Percentiles rank a stretch among this genome's conserved stretches.
These are phyloP conservation scores for Halophytophthora polymorphica DNA, from an alignment of 352 stramenopile genomes.

Conservation along the genomic window DNA sequence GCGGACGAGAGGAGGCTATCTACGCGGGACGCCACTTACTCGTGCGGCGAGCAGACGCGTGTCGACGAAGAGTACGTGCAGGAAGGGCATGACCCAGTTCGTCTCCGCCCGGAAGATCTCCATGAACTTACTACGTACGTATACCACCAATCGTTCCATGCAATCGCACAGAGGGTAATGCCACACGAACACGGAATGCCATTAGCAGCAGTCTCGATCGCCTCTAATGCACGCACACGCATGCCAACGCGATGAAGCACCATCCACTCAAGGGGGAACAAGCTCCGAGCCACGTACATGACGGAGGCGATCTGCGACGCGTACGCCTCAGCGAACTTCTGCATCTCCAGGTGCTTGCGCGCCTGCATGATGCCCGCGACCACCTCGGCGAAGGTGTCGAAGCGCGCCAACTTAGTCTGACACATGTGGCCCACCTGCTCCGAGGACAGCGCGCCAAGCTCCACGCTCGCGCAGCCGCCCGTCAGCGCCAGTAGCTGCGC, in stretches of 20 bases:
- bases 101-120: slow-evolving; percentile 80
- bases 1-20: no score
- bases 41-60: slow-evolving; percentile 65
- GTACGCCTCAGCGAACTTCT: slow-evolving; percentile 57
- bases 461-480: slow-evolving; percentile 23
- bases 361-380: slow-evolving; percentile 58
- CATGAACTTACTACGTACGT: slow-evolving; percentile 71
- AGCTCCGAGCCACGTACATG: slow-evolving; percentile 39
- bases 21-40: slow-evolving; percentile 18
- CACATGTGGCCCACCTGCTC: slow-evolving; percentile 56
- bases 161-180: slow-evolving; percentile 1
- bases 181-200: not conserved
- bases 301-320: slow-evolving; percentile 61
- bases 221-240: not conserved
- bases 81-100: slow-evolving; percentile 83
- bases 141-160: not conserved
- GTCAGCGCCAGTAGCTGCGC: slow-evolving; percentile 53
- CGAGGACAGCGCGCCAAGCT: slow-evolving; percentile 40
- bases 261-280: not conserved
- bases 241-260: not conserved
- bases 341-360: slow-evolving; percentile 48
- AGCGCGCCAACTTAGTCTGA: slow-evolving; percentile 52
- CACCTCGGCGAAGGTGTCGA: slow-evolving; percentile 56
- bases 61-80: slow-evolving; percentile 80
- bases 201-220: not conserved